Evolutionary conservation across 2,329 filamentous ascomycete genomes (phyloP), one percentile per base, ranked within the genome.

Genomic region (Epichloe bromicola): DNA sequence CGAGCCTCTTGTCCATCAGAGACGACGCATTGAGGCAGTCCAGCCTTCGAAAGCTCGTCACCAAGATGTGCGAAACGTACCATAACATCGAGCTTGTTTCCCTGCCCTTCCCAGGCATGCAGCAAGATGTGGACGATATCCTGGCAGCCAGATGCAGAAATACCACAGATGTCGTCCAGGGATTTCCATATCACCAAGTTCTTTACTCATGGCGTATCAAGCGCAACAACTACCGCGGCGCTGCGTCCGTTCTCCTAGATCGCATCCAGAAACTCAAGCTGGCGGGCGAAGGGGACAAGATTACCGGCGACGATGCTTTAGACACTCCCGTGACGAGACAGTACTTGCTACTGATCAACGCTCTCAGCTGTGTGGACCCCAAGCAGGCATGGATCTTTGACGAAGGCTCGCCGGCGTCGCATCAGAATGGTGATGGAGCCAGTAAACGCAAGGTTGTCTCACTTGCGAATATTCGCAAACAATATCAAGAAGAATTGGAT

Each of bases 301-400:
- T 76, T n/a, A 59, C 70, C 1, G 70, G 70, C 4, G 75, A 75
- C 17, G 80, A 83, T 54, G 72, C 74, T 4, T 69, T 82, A 11
- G 80, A 84, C 58, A 84, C 80, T 0, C 74, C 75, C 1, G 75
- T 86, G 34, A 82, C 84, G 45, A 80, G 86, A 58, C 85, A 88
- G 61, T 93, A 95, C 60, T 72, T 97, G n/a, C 76, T 89, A 54
- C 78, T 98, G 43, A 95, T 98, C 70, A 98, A 98, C 64, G 84
- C 88, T 1, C 74, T 98, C 54, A 88, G 86, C 57, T 95, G 88
- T 56, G 88, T 96, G 40, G 82, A 86, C 46, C 74, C 82, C 52
- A 80, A 78, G 58, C 81, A 87, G 55, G 86, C 95, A 61, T 98
- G 94, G 79, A 80, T 95, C 64, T 82, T 79, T 46, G 60, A 65